Evolutionary conservation across 2,329 filamentous ascomycete genomes (phyloP).

Genomic region (Colletotrichum zoysiae): DNA sequence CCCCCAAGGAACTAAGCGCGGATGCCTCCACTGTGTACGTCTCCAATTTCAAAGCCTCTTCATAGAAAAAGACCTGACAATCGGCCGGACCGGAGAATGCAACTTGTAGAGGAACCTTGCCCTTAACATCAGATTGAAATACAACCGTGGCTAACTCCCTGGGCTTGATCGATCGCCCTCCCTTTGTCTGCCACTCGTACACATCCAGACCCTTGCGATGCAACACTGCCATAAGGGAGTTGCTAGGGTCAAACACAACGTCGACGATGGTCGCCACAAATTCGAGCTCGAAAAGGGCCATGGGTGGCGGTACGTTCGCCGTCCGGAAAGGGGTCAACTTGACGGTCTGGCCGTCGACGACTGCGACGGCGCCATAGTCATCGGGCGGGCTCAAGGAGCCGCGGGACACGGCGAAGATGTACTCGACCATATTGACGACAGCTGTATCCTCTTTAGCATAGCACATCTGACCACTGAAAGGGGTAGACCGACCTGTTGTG

Average conservation of each 20-base stretch:
- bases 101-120: constrained; percentile 49
- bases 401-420: constrained; percentile 74
- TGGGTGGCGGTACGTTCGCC: constrained; percentile 91
- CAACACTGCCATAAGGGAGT: constrained; percentile 77
- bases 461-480: not conserved
- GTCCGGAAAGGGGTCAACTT: constrained; percentile 88
- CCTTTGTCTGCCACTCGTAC: constrained; percentile 76
- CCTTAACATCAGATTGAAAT: constrained; percentile 50
- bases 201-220: constrained; percentile 75
- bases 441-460: constrained; percentile 49
- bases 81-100: constrained; percentile 47
- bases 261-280: constrained; percentile 76
- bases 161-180: constrained; percentile 62
- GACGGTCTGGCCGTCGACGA: constrained; percentile 83
- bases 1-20: not conserved
- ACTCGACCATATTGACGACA: constrained; percentile 72
- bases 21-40: constrained; percentile 14
- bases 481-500: constrained; percentile 57
- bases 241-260: constrained; percentile 77
- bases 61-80: constrained; percentile 51
- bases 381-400: constrained; percentile 78
- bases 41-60: constrained; percentile 42
- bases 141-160: constrained; percentile 55
- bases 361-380: constrained; percentile 83
- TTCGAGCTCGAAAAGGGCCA: constrained; percentile 83